These are phyloP conservation scores for Mortierella claussenii DNA, from an alignment of 192 early-diverging fungal genomes.

Conservation along the genomic window DNA sequence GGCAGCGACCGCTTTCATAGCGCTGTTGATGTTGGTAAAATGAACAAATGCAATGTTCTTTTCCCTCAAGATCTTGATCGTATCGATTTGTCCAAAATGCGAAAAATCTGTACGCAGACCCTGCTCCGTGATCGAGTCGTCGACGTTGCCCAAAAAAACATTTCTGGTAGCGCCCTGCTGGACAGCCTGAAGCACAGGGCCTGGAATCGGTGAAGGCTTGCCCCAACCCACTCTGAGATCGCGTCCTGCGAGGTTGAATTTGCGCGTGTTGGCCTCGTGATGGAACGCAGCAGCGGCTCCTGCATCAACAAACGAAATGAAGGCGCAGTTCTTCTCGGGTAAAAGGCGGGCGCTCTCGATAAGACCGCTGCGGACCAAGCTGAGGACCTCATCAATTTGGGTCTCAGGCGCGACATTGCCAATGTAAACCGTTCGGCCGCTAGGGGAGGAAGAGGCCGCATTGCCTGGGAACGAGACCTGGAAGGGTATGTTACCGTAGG, in stretches of 20 bases:
- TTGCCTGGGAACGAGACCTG: constrained; percentile 38
- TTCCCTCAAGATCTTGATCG: constrained; percentile 75
- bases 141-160: constrained; percentile 85
- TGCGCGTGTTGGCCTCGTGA: constrained; percentile 59
- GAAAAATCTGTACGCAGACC: constrained; percentile 67
- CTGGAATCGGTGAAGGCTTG: constrained; percentile 66
- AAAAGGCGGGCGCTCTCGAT: constrained; percentile 79
- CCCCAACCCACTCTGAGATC: constrained; percentile 88
- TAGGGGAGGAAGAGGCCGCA: not conserved
- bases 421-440: constrained; percentile 75
- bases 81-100: constrained; percentile 79
- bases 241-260: constrained; percentile 64
- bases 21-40: constrained; percentile 73
- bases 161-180: constrained; percentile 78
- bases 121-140: constrained; percentile 69
- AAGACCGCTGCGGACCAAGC: constrained; percentile 75
- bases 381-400: constrained; percentile 73
- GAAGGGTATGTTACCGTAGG: constrained; percentile 23
- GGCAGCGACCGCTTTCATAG: constrained; percentile 77
- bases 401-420: constrained; percentile 77
- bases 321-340: constrained; percentile 84
- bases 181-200: constrained; percentile 69
- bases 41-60: constrained; percentile 91
- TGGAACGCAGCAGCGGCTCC: constrained; percentile 72
- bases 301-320: constrained; percentile 84